phyloP scores from a whole-genome alignment of 441 rosid genomes.

The Sinapis alba region DNA sequence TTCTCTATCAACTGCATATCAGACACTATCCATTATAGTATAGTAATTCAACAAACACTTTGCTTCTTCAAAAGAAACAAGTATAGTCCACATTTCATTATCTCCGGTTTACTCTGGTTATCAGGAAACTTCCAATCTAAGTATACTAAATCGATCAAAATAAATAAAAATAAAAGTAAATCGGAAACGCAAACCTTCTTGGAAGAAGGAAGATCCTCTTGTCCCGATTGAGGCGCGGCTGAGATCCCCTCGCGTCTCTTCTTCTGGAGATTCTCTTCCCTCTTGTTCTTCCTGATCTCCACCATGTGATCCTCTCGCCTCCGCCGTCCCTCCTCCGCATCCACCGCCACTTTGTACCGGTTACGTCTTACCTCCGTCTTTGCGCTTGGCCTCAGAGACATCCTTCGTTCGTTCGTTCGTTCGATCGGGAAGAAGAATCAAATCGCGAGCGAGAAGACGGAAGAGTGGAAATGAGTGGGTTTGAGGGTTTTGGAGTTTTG shows the following conservation, averaged over 20 bases:
- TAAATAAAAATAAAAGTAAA: neutral
- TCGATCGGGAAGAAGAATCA: too few species aligned
- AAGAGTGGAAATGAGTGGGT: neutral
- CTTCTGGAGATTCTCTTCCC: slow-evolving; percentile 56
- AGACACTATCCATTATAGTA: neutral
- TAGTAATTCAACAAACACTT: too few species aligned
- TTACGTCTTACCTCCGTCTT: slow-evolving; percentile 61
- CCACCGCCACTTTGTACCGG: slow-evolving; percentile 62
- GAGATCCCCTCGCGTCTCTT: slow-evolving; percentile 54
- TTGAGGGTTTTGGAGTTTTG: slow-evolving; percentile 28
- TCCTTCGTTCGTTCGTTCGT: too few species aligned
- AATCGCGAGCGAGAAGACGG: neutral
- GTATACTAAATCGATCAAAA: too few species aligned
- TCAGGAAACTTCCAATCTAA: too few species aligned
- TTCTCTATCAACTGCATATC: slow-evolving; percentile 44
- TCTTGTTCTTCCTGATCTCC: slow-evolving; percentile 60
- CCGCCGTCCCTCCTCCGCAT: slow-evolving; percentile 62
- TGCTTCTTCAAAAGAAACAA: too few species aligned
- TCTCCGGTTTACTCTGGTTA: too few species aligned
- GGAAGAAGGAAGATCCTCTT: slow-evolving; percentile 12
- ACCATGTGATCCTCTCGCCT: slow-evolving; percentile 65
- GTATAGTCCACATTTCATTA: too few species aligned
- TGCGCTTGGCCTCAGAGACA: slow-evolving; percentile 65
- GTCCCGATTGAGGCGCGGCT: slow-evolving; percentile 5
- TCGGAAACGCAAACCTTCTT: slow-evolving; percentile 11